These are phyloP conservation scores for Trifolium fragiferum DNA, from an alignment of 306 rosid species.

Conservation along the genomic window DNA sequence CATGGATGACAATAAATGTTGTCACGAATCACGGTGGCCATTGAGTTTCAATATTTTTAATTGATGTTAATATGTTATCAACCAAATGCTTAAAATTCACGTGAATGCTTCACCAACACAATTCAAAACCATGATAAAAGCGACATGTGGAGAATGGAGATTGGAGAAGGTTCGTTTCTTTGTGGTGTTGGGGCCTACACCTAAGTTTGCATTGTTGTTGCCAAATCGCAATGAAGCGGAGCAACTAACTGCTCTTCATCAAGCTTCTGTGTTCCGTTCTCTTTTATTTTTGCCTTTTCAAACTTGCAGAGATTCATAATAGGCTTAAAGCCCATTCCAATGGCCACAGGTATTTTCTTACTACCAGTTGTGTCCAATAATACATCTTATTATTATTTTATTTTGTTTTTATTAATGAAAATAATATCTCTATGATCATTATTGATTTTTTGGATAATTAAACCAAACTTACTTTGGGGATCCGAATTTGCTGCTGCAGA, in stretches of 20 bases:
- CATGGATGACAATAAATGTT: not conserved
- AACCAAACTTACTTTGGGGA: too few relatives aligned
- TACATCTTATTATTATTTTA: too few relatives aligned
- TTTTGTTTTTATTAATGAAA: too few relatives aligned
- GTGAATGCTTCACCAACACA: constrained; percentile 16
- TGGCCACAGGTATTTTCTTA: not conserved
- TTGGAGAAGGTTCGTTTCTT: not conserved
- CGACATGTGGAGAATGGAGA: not conserved
- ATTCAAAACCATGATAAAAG: not conserved
- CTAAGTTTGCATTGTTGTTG: too few relatives aligned
- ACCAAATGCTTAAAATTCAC: constrained; percentile 17
- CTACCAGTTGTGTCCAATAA: not conserved
- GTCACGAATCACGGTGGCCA: not conserved
- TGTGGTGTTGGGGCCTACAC: not conserved
- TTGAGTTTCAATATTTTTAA: not conserved
- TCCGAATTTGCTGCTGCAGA: too few relatives aligned
- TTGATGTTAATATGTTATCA: not conserved
- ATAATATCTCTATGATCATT: too few relatives aligned
- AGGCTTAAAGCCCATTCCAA: not conserved
- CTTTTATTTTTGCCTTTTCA: not conserved
- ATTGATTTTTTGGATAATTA: too few relatives aligned
- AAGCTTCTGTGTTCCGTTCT: not conserved
- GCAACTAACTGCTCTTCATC: not conserved
- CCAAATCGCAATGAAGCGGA: not conserved
- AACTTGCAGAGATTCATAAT: not conserved